Percentiles rank a stretch among this genome's conserved stretches.
phyloP scores from a whole-genome alignment of 2,329 filamentous ascomycete genomes.

The Penicillium sp. region DNA sequence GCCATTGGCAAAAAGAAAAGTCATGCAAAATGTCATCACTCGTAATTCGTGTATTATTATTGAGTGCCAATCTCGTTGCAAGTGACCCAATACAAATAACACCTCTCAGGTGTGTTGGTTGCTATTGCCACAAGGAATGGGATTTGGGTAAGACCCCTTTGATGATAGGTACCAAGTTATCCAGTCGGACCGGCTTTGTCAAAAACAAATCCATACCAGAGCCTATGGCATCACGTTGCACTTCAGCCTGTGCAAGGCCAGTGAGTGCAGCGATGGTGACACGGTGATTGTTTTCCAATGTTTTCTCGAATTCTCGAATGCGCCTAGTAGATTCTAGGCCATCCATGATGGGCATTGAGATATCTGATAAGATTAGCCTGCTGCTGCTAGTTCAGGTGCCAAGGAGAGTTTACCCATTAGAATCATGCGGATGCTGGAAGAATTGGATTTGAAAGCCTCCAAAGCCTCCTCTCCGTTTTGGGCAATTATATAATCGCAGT shows the following conservation, averaged over 20 bases:
- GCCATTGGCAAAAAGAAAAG: no score
- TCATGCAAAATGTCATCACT: background rate
- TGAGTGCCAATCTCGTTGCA: background rate
- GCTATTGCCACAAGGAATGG: conserved; percentile 1
- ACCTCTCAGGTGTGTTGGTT: background rate
- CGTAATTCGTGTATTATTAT: background rate
- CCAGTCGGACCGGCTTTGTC: conserved; percentile 29
- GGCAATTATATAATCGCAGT: conserved; percentile 32
- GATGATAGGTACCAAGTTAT: conserved; percentile 2
- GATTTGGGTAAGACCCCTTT: background rate
- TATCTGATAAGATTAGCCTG: conserved; percentile 22
- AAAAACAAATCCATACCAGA: conserved; percentile 34
- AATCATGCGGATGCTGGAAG: conserved; percentile 5
- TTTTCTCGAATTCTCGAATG: conserved; percentile 29
- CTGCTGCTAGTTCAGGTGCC: no score
- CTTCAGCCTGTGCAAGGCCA: conserved; percentile 29
- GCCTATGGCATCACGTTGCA: conserved; percentile 29
- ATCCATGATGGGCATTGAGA: conserved; percentile 41
- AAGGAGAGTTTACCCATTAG: conserved; percentile 17
- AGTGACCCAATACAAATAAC: background rate
- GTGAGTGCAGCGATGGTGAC: conserved; percentile 29
- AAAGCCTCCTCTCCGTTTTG: conserved; percentile 37
- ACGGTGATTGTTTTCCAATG: conserved; percentile 1
- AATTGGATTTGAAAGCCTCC: conserved; percentile 23
- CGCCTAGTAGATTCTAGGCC: conserved; percentile 31